Conservation (phyloP, 371 early-diverging fungal species). For the Synchytrium microbalum region DNA sequence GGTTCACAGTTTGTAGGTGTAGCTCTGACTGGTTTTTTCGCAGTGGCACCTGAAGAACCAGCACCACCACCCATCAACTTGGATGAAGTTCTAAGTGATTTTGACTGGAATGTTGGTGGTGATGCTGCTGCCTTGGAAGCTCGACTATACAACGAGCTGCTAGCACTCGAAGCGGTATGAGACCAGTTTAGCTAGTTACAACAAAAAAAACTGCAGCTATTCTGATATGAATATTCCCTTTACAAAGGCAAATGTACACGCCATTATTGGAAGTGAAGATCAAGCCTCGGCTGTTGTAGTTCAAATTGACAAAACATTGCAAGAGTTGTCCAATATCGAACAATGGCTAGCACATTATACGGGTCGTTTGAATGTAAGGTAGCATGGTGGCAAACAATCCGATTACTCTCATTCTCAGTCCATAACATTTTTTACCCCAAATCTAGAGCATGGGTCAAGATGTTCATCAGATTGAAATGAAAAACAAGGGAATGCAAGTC, state of each 20-base stretch:
- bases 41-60: not conserved
- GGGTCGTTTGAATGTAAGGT: constrained; percentile 71
- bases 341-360: constrained; percentile 78
- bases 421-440: constrained; percentile 3
- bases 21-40: not conserved
- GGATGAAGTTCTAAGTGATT: constrained; percentile 53
- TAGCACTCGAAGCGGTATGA: constrained; percentile 61
- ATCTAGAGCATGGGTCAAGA: constrained; percentile 85
- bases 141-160: constrained; percentile 51
- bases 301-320: constrained; percentile 71
- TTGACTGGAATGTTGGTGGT: constrained; percentile 59
- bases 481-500: constrained; percentile 84
- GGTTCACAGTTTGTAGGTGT: too few species aligned
- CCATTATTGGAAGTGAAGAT: constrained; percentile 84
- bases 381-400: not conserved
- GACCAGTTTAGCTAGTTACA: too few species aligned
- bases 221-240: not conserved
- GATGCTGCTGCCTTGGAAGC: constrained; percentile 63
- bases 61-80: constrained; percentile 25
- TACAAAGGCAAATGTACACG: constrained; percentile 77
- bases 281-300: constrained; percentile 69
- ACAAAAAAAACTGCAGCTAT: too few species aligned
- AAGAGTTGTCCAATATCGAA: constrained; percentile 74
- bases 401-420: not conserved
- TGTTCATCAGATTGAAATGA: constrained; percentile 86